Conservation (phyloP, 441 rosid genomes). For the Erysimum cheiri region DNA sequence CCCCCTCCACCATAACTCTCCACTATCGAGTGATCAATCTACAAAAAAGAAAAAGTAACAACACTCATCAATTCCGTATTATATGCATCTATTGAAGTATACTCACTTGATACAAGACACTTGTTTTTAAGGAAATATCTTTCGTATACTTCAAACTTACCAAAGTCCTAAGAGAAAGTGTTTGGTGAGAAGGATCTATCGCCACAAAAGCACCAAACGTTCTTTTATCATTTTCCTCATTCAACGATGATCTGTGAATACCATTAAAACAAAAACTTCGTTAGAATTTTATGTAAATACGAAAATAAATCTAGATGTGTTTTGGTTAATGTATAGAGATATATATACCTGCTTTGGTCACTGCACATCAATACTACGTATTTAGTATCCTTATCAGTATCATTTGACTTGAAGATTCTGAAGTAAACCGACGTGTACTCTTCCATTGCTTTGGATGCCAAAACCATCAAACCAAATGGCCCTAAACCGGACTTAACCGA, state of each 20-base stretch:
- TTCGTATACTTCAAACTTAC: conserved; percentile 47
- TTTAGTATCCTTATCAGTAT: background rate
- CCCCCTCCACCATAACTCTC: conserved; percentile 85
- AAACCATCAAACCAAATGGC: conserved; percentile 72
- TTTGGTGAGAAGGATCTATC: conserved; percentile 53
- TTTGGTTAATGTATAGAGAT: background rate
- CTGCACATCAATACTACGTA: conserved; percentile 76
- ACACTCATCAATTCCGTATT: background rate
- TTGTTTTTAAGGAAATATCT: background rate
- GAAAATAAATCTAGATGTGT: background rate
- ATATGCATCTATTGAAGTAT: conserved; percentile 3
- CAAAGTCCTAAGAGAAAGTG: conserved; percentile 69
- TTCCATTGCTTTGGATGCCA: conserved; percentile 57
- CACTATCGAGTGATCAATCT: conserved; percentile 79
- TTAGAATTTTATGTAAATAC: background rate
- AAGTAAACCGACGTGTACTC: conserved; percentile 71
- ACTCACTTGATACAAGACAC: background rate
- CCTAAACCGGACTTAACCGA: conserved; percentile 57
- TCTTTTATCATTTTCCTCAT: conserved; percentile 54
- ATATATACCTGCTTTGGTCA: conserved; percentile 69
- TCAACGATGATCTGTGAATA: conserved; percentile 55
- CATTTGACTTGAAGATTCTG: conserved; percentile 58
- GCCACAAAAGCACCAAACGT: conserved; percentile 67
- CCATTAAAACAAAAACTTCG: background rate
- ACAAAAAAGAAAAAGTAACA: background rate